A percentile compares a stretch with the other conserved stretches of the same genome.
These are phyloP conservation scores for Rehmannia glutinosa DNA, from an alignment of 257 asterid genomes.

Conservation along the genomic window DNA sequence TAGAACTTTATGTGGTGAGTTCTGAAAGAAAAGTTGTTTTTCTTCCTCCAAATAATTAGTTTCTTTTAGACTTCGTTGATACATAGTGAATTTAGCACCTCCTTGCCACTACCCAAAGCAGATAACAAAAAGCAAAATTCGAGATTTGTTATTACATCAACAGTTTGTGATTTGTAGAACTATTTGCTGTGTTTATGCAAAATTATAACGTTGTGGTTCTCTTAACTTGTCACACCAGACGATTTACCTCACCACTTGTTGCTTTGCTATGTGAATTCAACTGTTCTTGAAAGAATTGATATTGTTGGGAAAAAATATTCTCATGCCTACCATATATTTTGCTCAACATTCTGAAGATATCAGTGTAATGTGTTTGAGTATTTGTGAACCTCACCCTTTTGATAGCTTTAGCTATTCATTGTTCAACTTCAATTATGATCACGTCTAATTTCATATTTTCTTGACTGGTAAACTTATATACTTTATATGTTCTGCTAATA, in stretches of 20 bases:
- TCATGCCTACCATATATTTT: too few species aligned
- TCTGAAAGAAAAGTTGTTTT: slow-evolving; percentile 13
- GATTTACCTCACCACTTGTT: too few species aligned
- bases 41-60: slow-evolving; percentile 5
- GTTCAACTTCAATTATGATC: not conserved
- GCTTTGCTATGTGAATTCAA: too few species aligned
- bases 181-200: not conserved
- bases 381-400: not conserved
- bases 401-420: not conserved
- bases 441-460: not conserved
- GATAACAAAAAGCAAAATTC: not conserved
- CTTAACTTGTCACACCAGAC: not conserved
- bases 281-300: too few species aligned
- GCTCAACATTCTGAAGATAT: not conserved
- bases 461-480: not conserved
- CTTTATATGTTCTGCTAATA: not conserved
- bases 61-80: not conserved
- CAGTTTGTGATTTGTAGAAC: too few species aligned
- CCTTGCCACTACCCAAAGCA: not conserved
- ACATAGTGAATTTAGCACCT: not conserved
- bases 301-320: too few species aligned
- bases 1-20: slow-evolving; percentile 74
- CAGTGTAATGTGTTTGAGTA: not conserved
- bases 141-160: not conserved
- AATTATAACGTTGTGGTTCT: not conserved